These are phyloP conservation scores for Phylloporus rhodoxanthus DNA, from an alignment of 768 basidiomycete genomes.

Conservation along the genomic window DNA sequence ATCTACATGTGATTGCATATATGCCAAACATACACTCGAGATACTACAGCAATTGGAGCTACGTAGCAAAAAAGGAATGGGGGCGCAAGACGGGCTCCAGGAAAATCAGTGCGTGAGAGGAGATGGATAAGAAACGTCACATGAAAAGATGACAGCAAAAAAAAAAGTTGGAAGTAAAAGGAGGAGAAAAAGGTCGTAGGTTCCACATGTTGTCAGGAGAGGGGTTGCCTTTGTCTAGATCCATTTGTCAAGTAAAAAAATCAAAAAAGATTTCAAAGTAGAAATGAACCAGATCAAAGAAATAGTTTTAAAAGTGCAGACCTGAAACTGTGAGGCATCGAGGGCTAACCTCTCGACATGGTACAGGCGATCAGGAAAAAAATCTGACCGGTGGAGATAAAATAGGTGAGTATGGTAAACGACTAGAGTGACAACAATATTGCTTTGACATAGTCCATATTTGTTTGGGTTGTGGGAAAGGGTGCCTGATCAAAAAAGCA, in stretches of 20 bases:
- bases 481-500: not conserved
- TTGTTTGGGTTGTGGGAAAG: not conserved
- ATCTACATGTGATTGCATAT: not conserved
- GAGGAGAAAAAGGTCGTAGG: not conserved
- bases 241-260: slow-evolving; percentile 1
- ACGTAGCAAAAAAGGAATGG: not conserved
- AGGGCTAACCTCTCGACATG: not conserved
- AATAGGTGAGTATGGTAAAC: not conserved
- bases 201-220: not conserved
- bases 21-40: not conserved
- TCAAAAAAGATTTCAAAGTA: not conserved
- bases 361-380: not conserved
- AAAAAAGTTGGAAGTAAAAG: not conserved
- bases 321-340: not conserved
- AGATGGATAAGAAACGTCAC: not conserved
- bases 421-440: slow-evolving; percentile 13
- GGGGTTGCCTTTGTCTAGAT: slow-evolving; percentile 9
- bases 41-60: not conserved
- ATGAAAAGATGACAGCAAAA: not conserved
- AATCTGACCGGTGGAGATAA: not conserved
- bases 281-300: slow-evolving; percentile 4
- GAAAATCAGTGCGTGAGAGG: not conserved
- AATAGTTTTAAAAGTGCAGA: not conserved
- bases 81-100: not conserved
- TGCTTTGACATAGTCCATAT: slow-evolving; percentile 10